phyloP scores from a whole-genome alignment of 345 rosid species.

The Dipteronia dyeriana region DNA sequence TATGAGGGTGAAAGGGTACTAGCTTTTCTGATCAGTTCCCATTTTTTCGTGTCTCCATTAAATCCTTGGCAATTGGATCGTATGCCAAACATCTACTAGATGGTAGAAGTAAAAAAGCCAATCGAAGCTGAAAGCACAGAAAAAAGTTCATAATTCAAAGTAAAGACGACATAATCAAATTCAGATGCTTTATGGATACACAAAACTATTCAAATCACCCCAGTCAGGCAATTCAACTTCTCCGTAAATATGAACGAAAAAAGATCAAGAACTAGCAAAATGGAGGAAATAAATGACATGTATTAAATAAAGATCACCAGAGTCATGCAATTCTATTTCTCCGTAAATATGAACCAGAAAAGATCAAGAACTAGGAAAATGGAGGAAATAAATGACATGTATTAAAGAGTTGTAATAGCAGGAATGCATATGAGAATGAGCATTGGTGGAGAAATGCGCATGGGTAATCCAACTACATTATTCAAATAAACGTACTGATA shows the following conservation, averaged over 20 bases:
- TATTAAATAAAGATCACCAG: neutral
- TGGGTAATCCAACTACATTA: neutral
- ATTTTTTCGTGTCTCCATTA: neutral
- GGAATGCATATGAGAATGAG: neutral
- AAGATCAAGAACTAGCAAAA: neutral
- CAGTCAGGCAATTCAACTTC: neutral
- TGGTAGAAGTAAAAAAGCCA: neutral
- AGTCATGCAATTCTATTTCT: neutral
- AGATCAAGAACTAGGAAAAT: neutral
- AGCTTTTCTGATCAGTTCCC: neutral
- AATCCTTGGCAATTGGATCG: neutral
- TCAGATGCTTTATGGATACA: neutral
- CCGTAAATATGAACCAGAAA: neutral
- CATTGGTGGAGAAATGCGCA: neutral
- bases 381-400: neutral
- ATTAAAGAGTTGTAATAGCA: neutral
- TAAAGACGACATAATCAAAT: neutral
- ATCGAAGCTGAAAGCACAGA: neutral
- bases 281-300: neutral
- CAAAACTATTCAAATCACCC: neutral
- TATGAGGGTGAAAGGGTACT: neutral
- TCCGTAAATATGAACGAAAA: neutral
- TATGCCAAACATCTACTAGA: neutral
- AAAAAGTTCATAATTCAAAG: neutral
- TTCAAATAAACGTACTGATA: neutral